phyloP scores from a whole-genome alignment of 768 basidiomycete genomes.

The Kwoniella europaea region DNA sequence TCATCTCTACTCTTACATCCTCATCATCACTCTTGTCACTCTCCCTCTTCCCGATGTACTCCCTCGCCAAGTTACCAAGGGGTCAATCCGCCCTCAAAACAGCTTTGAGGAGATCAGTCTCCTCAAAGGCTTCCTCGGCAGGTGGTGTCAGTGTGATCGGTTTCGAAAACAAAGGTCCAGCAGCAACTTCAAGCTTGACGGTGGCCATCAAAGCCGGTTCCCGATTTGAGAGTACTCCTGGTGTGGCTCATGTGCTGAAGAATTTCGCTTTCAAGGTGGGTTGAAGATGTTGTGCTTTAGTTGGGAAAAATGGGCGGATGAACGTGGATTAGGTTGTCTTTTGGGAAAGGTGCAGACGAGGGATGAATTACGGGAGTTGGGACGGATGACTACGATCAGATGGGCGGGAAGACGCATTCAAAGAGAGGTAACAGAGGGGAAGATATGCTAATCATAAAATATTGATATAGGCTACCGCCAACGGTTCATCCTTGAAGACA shows the following conservation, averaged over 20 bases:
- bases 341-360: neutral
- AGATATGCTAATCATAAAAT: neutral
- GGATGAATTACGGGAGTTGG: neutral
- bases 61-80: conserved; percentile 27
- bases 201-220: conserved; percentile 91
- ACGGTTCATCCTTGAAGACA: conserved; percentile 85
- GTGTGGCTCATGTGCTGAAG: conserved; percentile 91
- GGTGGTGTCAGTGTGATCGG: conserved; percentile 82
- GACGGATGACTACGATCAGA: neutral
- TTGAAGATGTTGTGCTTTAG: conserved; percentile 11
- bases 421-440: neutral
- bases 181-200: conserved; percentile 75
- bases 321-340: neutral
- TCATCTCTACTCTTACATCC: neutral
- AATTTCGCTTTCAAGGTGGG: conserved; percentile 98
- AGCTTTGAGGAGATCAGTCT: conserved; percentile 18
- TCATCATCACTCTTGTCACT: conserved; percentile 11
- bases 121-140: conserved; percentile 70
- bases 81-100: conserved; percentile 35
- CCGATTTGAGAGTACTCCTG: conserved; percentile 83
- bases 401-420: too few species aligned
- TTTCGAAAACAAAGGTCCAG: conserved; percentile 76
- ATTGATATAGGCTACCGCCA: conserved; percentile 73
- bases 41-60: conserved; percentile 31
- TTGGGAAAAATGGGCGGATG: neutral